A percentile compares a stretch with the other conserved stretches of the same genome.
These are phyloP conservation scores for Metschnikowia rubicola DNA, from an alignment of 805 yeast species.

Conservation along the genomic window DNA sequence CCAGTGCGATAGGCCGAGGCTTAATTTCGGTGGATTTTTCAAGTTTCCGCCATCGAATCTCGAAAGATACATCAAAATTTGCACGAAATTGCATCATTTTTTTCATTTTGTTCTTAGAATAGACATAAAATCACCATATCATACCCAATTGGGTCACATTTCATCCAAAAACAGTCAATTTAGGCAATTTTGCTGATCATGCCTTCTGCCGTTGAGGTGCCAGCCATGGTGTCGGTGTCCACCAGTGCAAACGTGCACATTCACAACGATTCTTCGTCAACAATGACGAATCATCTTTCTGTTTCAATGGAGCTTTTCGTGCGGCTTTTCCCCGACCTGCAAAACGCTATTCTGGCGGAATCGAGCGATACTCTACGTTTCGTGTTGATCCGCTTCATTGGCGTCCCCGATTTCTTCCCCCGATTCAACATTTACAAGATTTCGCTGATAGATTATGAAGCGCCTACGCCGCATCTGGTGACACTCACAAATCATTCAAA, in stretches of 20 bases:
- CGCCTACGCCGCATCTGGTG: slow-evolving; percentile 27
- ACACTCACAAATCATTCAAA: slow-evolving; percentile 38
- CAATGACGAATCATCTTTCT: slow-evolving; percentile 27
- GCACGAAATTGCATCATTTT: too few species aligned
- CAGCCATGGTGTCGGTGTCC: slow-evolving; percentile 18
- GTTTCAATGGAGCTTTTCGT: slow-evolving; percentile 33
- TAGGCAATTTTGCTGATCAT: neutral
- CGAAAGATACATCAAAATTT: too few species aligned
- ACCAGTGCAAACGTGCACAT: slow-evolving; percentile 30
- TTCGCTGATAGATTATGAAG: slow-evolving; percentile 24
- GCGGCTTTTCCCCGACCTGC: slow-evolving; percentile 28
- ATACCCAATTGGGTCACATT: too few species aligned
- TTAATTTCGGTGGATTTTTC: too few species aligned
- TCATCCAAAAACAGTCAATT: too few species aligned
- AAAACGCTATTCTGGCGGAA: slow-evolving; percentile 3
- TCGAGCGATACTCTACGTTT: slow-evolving; percentile 13
- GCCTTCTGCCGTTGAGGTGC: slow-evolving; percentile 7
- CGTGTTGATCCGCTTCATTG: slow-evolving; percentile 36
- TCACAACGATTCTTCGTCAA: slow-evolving; percentile 28
- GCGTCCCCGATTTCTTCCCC: slow-evolving; percentile 37
- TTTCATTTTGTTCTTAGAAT: too few species aligned
- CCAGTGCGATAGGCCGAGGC: too few species aligned
- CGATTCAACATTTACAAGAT: slow-evolving; percentile 36
- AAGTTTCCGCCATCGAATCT: too few species aligned
- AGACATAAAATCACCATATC: too few species aligned